Percentiles rank a stretch among this genome's conserved stretches.
These are phyloP conservation scores for Eimeria sp. DNA, from an alignment of 169 alveolate genomes.

Conservation along the genomic window DNA sequence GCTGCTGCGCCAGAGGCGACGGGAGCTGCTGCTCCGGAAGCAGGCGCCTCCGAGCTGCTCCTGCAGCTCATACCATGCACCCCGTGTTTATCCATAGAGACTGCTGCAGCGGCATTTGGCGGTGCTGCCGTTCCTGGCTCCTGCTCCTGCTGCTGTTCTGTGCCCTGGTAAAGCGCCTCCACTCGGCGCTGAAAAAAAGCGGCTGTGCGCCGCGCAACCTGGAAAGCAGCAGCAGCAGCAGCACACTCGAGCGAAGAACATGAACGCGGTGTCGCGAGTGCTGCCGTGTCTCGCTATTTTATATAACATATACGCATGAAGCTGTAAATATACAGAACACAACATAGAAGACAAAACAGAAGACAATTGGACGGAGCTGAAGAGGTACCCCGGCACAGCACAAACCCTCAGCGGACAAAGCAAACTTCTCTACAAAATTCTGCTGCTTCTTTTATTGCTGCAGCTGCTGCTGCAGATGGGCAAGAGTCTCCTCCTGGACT, in stretches of 20 bases:
- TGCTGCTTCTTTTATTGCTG: not conserved
- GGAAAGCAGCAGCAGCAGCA: not conserved
- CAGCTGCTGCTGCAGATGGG: not conserved
- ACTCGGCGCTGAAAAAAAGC: constrained; percentile 52
- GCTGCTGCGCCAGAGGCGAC: constrained; percentile 20
- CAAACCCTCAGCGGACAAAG: too few species aligned
- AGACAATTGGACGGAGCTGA: too few species aligned
- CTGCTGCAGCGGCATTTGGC: constrained; percentile 3
- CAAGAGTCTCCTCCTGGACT: not conserved
- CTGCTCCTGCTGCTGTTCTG: too few species aligned
- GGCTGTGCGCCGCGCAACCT: constrained; percentile 58
- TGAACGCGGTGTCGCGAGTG: not conserved
- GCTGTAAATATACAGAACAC: too few species aligned
- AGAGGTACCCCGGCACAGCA: too few species aligned
- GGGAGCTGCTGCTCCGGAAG: not conserved
- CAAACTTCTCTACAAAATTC: too few species aligned
- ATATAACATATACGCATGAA: too few species aligned
- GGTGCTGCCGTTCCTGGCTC: too few species aligned
- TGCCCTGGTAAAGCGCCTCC: constrained; percentile 11
- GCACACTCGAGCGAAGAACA: not conserved
- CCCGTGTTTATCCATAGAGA: not conserved
- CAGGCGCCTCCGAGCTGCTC: not conserved
- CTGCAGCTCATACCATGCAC: not conserved
- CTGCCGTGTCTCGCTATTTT: too few species aligned
- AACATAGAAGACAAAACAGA: too few species aligned